Evolutionary conservation across 2,329 filamentous ascomycete genomes (phyloP).

Genomic region (Dothistroma pini): DNA sequence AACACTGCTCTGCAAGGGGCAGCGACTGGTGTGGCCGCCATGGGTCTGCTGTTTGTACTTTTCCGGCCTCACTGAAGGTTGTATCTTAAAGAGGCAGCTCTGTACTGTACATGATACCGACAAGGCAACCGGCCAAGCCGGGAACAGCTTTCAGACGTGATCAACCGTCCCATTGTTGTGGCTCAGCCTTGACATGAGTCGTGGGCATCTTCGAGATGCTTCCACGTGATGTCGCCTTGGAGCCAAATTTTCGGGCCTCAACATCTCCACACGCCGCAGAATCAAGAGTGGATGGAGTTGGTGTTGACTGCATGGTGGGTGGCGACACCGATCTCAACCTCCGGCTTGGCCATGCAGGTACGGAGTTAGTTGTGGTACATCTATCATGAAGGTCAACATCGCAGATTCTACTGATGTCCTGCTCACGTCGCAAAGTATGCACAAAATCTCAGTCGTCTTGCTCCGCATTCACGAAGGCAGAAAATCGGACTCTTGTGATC

Average conservation of each 20-base stretch:
- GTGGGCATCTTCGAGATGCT: too few species aligned
- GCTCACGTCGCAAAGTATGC: neutral
- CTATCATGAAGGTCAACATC: neutral
- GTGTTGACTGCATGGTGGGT: neutral
- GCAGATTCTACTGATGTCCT: neutral
- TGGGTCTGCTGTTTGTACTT: constrained; percentile 36
- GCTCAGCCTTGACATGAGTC: neutral
- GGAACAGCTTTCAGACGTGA: neutral
- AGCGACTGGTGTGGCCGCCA: constrained; percentile 39
- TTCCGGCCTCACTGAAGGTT: constrained; percentile 29
- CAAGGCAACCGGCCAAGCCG: neutral
- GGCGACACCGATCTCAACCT: neutral
- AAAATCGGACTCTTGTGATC: neutral
- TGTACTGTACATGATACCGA: neutral
- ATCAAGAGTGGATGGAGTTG: neutral
- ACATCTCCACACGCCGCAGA: neutral
- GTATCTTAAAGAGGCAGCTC: constrained; percentile 4
- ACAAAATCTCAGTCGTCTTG: neutral
- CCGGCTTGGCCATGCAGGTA: constrained; percentile 3
- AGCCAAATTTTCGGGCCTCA: neutral
- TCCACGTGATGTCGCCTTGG: too few species aligned
- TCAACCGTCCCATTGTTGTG: neutral
- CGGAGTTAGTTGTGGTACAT: neutral
- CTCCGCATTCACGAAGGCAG: neutral
- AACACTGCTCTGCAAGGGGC: constrained; percentile 44